Evolutionary conservation across 2,329 filamentous ascomycete genomes (phyloP).

Genomic region (Decorospora gaudefroyi): DNA sequence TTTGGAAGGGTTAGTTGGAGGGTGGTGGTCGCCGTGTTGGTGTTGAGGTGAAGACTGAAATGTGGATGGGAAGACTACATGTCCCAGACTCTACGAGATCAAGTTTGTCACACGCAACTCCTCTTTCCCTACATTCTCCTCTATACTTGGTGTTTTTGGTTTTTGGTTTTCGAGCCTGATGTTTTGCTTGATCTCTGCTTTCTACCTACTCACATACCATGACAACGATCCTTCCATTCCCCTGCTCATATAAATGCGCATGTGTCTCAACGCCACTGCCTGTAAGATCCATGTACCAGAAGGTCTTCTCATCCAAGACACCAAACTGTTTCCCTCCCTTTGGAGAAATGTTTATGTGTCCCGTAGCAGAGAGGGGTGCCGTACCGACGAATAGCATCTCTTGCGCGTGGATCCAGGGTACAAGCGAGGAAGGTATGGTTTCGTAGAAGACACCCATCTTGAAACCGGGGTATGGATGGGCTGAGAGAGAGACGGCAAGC

Average conservation of each 20-base stretch:
- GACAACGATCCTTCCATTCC: slow-evolving; percentile 51
- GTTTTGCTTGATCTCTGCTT: too few species aligned
- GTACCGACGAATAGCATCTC: slow-evolving; percentile 53
- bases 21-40: background rate
- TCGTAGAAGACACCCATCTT: slow-evolving; percentile 53
- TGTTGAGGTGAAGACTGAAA: too few species aligned
- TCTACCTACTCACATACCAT: too few species aligned
- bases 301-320: slow-evolving; percentile 34
- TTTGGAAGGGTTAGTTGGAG: background rate
- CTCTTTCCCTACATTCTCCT: too few species aligned
- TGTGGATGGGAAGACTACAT: too few species aligned
- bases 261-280: slow-evolving; percentile 53
- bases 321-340: slow-evolving; percentile 52
- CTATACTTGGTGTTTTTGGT: too few species aligned
- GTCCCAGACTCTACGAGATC: background rate
- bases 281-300: slow-evolving; percentile 54
- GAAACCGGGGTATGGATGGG: background rate
- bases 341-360: slow-evolving; percentile 54
- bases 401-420: slow-evolving; percentile 52
- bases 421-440: slow-evolving; percentile 47
- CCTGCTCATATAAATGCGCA: slow-evolving; percentile 49
- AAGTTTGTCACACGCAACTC: background rate
- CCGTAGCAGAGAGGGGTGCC: slow-evolving; percentile 47
- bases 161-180: too few species aligned
- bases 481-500: background rate